Base-by-base conservation (phyloP, 345 rosid genomes). In the Melaleuca alternifolia region DNA sequence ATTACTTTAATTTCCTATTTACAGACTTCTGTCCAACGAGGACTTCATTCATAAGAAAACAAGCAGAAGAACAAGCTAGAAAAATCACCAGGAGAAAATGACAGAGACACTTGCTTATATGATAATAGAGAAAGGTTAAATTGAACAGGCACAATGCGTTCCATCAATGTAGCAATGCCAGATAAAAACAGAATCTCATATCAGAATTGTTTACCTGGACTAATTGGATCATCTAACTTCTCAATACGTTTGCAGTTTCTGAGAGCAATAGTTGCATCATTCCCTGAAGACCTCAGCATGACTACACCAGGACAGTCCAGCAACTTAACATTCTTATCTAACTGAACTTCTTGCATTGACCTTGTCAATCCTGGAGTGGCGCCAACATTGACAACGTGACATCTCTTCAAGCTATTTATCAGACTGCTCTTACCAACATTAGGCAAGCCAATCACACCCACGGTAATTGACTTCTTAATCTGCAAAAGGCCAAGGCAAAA, bases 401-500 rank as follows among this genome's bases (percentile, higher is more conserved):
- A 91, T 90, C 99, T 94, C 92, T 96, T 97, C 92, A 97, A 93
- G 92, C 99, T 97, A 92, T 97, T 97, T 57, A 97, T 97, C 84
- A 97, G 95, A 92, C 99, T 97, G 90, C 99, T 97, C 94, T 97
- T 97, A 84, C 99, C 99, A 44, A 97, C 99, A 92, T 96, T 97
- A 86, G 99, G 99, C 85, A 96, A 91, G 84, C 99, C 99, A 76
- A 97, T 95, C 50, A 97, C 89, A 83, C 99, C 99, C 46, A 97
- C 98, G 26, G 99, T 97, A 41, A 97, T 95, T 21, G 98, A 93
- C 90, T 96, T 97, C 89, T 94, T 97, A 46, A 97, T 94, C 99
- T 97, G 98, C 87, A 51, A 87, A 62, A 54, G 71, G 54, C n/a
- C 46, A 77, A 56, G 50, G 20, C 28, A 48, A 44, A 53, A 53